These are phyloP conservation scores for Cryphonectria parasitica DNA, from an alignment of 2,329 filamentous ascomycete genomes.

Conservation along the genomic window DNA sequence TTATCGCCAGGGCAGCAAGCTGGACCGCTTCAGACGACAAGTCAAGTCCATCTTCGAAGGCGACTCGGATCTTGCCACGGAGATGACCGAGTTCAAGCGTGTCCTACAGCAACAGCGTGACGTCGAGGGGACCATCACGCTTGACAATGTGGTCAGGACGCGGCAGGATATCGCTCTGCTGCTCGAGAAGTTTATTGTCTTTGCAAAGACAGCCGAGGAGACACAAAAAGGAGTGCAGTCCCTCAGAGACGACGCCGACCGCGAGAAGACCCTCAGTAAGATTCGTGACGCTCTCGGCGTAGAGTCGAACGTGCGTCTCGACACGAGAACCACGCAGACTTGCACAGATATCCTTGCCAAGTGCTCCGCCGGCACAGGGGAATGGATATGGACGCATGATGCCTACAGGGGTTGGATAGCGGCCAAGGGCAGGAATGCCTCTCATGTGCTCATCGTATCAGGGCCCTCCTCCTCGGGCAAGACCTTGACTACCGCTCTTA, in stretches of 20 bases:
- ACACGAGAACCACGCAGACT: constrained; percentile 33
- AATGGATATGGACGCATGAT: constrained; percentile 11
- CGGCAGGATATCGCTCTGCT: background rate
- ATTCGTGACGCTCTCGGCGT: constrained; percentile 32
- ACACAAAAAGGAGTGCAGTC: constrained; percentile 30
- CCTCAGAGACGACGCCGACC: constrained; percentile 31
- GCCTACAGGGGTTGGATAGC: constrained; percentile 8
- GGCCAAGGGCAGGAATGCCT: constrained; percentile 25
- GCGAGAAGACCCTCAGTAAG: constrained; percentile 31
- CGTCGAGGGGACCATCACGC: constrained; percentile 35
- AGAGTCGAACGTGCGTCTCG: constrained; percentile 30
- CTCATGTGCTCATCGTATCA: constrained; percentile 32
- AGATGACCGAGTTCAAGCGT: constrained; percentile 33
- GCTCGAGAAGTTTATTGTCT: constrained; percentile 19
- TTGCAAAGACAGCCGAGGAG: constrained; percentile 29
- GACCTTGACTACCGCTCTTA: constrained; percentile 32
- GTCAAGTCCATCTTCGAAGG: constrained; percentile 30
- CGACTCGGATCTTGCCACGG: constrained; percentile 31
- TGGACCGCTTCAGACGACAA: constrained; percentile 27
- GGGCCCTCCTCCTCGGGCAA: constrained; percentile 34
- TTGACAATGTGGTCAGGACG: constrained; percentile 13
- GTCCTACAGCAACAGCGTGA: constrained; percentile 31
- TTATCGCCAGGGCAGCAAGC: constrained; percentile 34
- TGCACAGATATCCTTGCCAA: constrained; percentile 30
- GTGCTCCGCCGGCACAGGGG: constrained; percentile 23